Evolutionary conservation across 805 yeast genomes (phyloP).

Genomic region (Starmera dryadoides): DNA sequence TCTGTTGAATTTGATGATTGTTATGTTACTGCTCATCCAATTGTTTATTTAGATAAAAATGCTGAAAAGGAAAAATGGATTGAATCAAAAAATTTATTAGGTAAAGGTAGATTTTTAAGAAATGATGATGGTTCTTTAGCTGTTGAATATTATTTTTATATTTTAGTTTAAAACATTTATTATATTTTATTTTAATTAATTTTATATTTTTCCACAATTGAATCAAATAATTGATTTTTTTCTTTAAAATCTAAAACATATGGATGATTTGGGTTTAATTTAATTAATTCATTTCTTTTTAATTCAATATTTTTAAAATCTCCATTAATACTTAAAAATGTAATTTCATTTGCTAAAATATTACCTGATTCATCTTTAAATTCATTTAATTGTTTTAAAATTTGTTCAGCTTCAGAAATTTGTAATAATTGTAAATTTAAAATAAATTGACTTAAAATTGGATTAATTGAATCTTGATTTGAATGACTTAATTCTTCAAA

Average conservation of each 20-base stretch:
- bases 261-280: conserved; percentile 48
- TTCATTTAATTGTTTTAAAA: conserved; percentile 41
- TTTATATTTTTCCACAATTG: conserved; percentile 45
- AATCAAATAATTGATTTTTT: conserved; percentile 60
- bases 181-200: neutral
- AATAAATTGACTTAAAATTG: conserved; percentile 58
- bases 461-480: conserved; percentile 37
- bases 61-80: conserved; percentile 47
- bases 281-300: conserved; percentile 38
- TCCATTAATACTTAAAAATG: conserved; percentile 53
- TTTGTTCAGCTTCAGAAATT: conserved; percentile 74
- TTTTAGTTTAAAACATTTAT: conserved; percentile 8
- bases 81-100: conserved; percentile 38
- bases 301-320: conserved; percentile 24
- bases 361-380: conserved; percentile 30
- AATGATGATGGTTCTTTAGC: conserved; percentile 34
- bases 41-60: conserved; percentile 32
- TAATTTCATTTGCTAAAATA: conserved; percentile 43
- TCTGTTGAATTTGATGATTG: conserved; percentile 35
- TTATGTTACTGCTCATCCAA: conserved; percentile 43
- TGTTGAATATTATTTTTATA: conserved; percentile 49
- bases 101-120: conserved; percentile 53
- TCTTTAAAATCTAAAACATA: conserved; percentile 50
- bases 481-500: conserved; percentile 76
- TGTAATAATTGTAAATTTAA: conserved; percentile 75